Conservation (phyloP, 75 land plant genomes). For the Larix kaempferi region DNA sequence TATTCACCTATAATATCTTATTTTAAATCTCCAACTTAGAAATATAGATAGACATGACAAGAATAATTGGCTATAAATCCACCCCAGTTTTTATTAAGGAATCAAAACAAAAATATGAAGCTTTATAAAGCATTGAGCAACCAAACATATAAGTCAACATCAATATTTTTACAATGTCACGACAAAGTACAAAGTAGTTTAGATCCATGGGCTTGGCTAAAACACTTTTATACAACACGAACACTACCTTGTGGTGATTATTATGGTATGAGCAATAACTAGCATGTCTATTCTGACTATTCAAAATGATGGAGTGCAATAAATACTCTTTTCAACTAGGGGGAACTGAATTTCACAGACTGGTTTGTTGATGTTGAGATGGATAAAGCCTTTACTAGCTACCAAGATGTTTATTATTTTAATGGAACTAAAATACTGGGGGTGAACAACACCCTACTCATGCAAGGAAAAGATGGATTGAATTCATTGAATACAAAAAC, state of each 20-base stretch:
- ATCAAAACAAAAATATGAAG: no score
- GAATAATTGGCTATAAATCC: no score
- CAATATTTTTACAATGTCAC: no score
- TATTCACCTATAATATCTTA: no score
- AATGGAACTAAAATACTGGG: constrained; percentile 51
- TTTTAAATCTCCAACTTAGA: no score
- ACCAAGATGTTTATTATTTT: constrained; percentile 72
- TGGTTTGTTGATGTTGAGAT: constrained; percentile 78
- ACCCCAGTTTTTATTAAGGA: no score
- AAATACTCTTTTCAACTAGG: constrained; percentile 83
- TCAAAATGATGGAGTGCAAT: constrained; percentile 76
- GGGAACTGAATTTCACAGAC: constrained; percentile 33
- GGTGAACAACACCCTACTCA: constrained; percentile 50
- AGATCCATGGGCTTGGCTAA: no score
- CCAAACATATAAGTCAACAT: no score
- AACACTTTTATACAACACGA: no score
- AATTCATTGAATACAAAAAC: constrained; percentile 38
- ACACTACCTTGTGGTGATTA: constrained; percentile 70
- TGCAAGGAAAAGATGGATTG: constrained; percentile 61
- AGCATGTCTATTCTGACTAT: constrained; percentile 78
- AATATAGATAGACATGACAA: no score
- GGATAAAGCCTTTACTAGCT: constrained; percentile 57
- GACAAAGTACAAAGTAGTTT: no score
- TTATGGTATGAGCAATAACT: constrained; percentile 87
- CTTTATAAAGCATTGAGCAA: no score